Base-by-base conservation (phyloP, 352 stramenopile species). In the Phytophthora ohioensis region DNA sequence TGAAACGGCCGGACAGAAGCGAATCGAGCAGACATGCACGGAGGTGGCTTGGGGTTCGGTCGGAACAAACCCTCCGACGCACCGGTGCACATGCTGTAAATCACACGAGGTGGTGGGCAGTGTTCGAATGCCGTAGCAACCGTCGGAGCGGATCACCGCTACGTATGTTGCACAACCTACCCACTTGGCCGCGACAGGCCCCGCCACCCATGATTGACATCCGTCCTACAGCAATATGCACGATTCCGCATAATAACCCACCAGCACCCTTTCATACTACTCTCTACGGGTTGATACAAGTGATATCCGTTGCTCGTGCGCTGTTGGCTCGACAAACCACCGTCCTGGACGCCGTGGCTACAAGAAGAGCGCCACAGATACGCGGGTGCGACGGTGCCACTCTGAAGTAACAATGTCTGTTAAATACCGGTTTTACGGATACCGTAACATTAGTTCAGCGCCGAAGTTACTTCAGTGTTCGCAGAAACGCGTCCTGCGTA, bases 381-480 rank as follows among this genome's bases (percentile, higher is more conserved):
- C 39, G 13, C 15, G 21, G 39, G 17, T 46, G 12, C 39, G 39
- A 21, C 39, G 7, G 11, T 15, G 39, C 7, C 39, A 53, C 32
- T 45, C 12, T 60, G 32, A 68, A 68, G 49, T 61, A 68, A 55
- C 38, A 55, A 56, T 48, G 49, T 41, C 55, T 56, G 43, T 59
- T 55, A 62, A 68, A 69, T 64, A 69, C 53, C 62, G 62, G 62
- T 69, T 62, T 27, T 32, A 10, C 43, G 62, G 52, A 69, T 57
- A 27, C 21, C 21, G 21, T 27, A 27, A 27, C 21, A 27, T 27
- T 27, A 69, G 62, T 63, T 56, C 62, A 46, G 11, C 21, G 21
- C 2, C 47, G 39, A 46, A 46, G 7, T 46, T 46, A 27, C 39
- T 27, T 46, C 39, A 46, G 39, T 46, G 39, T 17, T 15, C 11